Percentiles rank a stretch among this genome's conserved stretches.
phyloP scores from a whole-genome alignment of 768 basidiomycete species.

The Hortiboletus flavorubellus region DNA sequence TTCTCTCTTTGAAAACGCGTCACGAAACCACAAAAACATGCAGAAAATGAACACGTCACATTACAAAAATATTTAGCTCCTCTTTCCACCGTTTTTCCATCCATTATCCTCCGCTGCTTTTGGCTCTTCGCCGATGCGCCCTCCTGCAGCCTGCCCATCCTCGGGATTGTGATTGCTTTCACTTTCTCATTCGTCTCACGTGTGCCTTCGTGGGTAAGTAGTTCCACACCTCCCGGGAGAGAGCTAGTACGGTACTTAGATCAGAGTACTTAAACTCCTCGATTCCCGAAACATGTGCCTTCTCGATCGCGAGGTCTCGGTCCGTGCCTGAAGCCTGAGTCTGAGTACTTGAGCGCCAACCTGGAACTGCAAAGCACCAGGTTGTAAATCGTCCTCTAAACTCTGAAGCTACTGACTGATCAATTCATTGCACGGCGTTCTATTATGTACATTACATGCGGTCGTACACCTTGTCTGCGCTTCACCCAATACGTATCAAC shows the following conservation, averaged over 20 bases:
- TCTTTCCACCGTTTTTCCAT: constrained; percentile 36
- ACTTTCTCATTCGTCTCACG: constrained; percentile 23
- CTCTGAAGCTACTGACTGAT: background rate
- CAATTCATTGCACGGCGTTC: background rate
- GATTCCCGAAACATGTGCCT: constrained; percentile 1
- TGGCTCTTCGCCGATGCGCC: constrained; percentile 7
- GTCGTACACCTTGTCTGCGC: background rate
- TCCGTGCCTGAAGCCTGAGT: too few species aligned
- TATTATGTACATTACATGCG: constrained; percentile 10
- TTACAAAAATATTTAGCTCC: constrained; percentile 48
- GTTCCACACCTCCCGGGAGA: constrained; percentile 27
- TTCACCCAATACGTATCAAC: constrained; percentile 57
- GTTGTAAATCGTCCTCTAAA: too few species aligned
- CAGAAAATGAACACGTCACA: constrained; percentile 33
- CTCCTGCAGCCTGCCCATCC: background rate
- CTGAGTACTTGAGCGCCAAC: background rate
- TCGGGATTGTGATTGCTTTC: constrained; percentile 22
- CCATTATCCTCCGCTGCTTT: constrained; percentile 7
- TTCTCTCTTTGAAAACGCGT: constrained; percentile 30
- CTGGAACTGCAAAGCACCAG: too few species aligned
- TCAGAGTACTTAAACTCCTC: constrained; percentile 16
- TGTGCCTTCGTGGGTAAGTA: constrained; percentile 44
- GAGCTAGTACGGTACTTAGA: constrained; percentile 16
- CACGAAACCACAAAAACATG: constrained; percentile 38
- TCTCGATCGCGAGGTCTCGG: background rate